Base-by-base conservation (phyloP, 1,284 basidiomycete species). In the Apiotrichum brassicae region DNA sequence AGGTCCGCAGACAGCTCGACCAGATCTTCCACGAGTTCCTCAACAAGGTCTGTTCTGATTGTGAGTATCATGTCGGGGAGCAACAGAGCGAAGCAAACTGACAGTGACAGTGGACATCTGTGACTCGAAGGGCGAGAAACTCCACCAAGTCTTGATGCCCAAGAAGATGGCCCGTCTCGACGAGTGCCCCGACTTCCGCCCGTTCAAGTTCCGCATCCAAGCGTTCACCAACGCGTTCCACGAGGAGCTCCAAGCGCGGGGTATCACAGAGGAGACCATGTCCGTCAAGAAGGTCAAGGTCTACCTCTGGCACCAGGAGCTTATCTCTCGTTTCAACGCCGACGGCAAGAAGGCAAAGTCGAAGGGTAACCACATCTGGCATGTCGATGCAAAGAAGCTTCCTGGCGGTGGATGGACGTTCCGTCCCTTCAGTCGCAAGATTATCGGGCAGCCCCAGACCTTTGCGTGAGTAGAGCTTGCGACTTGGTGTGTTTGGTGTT, bases 301-400 rank as follows among this genome's bases (percentile, higher is more conserved):
- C 66, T 99, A 95, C 76, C 81, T 99, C 41, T 99, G 95, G 95
- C 75, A 86, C 78, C 79, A 81, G 59, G 85, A 86, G 22, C 86
- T 87, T 66, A 98, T 99, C 66, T 86, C 93, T 39, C 86, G 95
- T 24, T 98, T 94, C 79, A 98, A 98, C 71, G 92, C 97, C 65
- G 95, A 98, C 71, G 95, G 92, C 30, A 97, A 97, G 74, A 99
- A 99, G 76, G 89, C 93, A 28, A 99, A 99, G 76, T 94, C 91
- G 46, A 97, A 97, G 77, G 95, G 95, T 46, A 98, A 98, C 73
- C 94, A 98, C 68, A 95, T 98, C 59, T 99, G 95, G 95, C 94
- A 93, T 66, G 86, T 98, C 43, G 91, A 97, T 63, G 95, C 92
- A 18, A 90, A 85, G 75, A 97, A 92, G 66, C 59, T 78, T 26